Evolutionary conservation across 1,139 yeast species (phyloP), one percentile per base, ranked within the genome.

Genomic region (Candida albicans): DNA sequence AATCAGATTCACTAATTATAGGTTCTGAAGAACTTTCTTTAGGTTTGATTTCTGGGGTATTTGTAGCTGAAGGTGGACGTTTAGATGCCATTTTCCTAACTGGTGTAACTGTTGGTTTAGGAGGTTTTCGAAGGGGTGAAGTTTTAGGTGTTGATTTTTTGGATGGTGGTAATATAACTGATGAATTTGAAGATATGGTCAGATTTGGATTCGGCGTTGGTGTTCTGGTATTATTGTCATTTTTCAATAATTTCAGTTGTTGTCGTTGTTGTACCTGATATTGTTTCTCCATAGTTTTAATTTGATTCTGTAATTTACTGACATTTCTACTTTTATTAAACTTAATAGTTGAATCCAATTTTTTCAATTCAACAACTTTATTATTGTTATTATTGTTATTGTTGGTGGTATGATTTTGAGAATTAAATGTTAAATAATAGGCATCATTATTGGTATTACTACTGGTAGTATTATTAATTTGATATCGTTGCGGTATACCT

Each of bases 261-360:
- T n/a, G 13, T 10, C 26, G 8, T 5, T 12, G 33, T 40, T n/a
- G 33, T 8, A n/a, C 26, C 26, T 15, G 33, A 22, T 33, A 27
- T 22, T 48, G 49, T 31, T 46, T 46, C 31, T 54, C 53, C 59
- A 59, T 52, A 28, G 41, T 42, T 6, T 44, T 40, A 10, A 55
- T 51, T 43, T 57, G 52, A 7, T 46, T 42, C 28, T 49, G 46
- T 36, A 54, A 53, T 45, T 60, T 62, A 4, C 46, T 54, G 4
- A 57, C 63, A 47, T 70, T 70, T 42, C 77, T 48, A 26, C 73
- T 62, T 49, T 68, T 70, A 53, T 64, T 69, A 37, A 70, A 65
- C 33, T 74, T 52, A 18, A 70, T 62, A 10, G 74, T 67, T 44
- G 58, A 61, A 36, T 56, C 56, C 44, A 72, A 56, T 36, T 59